phyloP scores from a whole-genome alignment of 2,329 filamentous ascomycete genomes.

The Calonectria hawksworthii region DNA sequence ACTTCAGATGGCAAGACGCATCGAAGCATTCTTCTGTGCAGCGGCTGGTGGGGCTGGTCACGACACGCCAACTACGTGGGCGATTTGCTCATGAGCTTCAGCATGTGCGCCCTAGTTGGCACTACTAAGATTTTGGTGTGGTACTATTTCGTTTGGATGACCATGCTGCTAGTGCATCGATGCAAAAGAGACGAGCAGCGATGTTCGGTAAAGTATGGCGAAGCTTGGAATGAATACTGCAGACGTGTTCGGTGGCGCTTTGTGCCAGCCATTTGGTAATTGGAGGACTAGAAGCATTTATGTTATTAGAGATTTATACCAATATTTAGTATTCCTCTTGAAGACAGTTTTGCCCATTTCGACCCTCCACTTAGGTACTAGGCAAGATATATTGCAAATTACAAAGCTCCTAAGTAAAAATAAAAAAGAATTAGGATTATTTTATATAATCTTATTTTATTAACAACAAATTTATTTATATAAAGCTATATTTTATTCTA shows the following conservation, averaged over 20 bases:
- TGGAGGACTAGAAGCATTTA: neutral
- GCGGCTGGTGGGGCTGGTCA: constrained; percentile 49
- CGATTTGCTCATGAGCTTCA: constrained; percentile 49
- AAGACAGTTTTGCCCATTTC: neutral
- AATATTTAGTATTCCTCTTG: neutral
- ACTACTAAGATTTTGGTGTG: constrained; percentile 56
- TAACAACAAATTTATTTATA: no score
- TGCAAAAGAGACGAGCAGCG: constrained; percentile 61
- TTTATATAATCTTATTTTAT: no score
- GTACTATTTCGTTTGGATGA: constrained; percentile 62
- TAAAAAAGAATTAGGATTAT: no score
- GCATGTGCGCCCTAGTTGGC: constrained; percentile 58
- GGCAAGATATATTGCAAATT: no score
- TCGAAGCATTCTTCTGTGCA: constrained; percentile 46
- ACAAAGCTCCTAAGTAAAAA: no score
- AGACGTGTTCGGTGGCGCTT: constrained; percentile 57
- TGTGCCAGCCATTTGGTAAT: constrained; percentile 50
- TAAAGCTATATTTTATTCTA: no score
- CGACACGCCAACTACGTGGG: constrained; percentile 49
- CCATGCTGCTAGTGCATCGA: constrained; percentile 58
- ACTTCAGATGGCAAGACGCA: constrained; percentile 59
- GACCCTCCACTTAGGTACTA: no score
- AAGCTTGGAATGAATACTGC: constrained; percentile 60
- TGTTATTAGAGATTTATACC: neutral
- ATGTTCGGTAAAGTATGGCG: constrained; percentile 60